Conservation (phyloP, 495 filamentous ascomycete genomes). For the Annulohypoxylon maeteangense region DNA sequence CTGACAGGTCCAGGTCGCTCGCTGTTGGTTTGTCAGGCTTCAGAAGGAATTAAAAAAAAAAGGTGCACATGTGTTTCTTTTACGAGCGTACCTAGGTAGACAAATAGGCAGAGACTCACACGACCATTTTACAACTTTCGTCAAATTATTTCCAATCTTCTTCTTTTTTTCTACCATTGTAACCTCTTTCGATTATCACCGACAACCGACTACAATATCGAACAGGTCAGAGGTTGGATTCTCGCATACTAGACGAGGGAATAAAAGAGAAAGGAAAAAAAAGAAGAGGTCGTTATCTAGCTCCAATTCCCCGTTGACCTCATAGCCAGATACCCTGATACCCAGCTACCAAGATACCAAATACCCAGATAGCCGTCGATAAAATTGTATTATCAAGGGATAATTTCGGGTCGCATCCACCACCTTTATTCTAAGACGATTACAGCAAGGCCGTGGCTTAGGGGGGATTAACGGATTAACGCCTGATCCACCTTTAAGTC, state of each 20-base stretch:
- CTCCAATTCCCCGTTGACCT: background rate
- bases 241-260: background rate
- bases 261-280: background rate
- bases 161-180: background rate
- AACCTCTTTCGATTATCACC: background rate
- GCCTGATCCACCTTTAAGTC: conserved; percentile 31
- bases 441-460: conserved; percentile 24
- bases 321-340: background rate
- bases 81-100: too few relatives aligned
- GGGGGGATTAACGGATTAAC: conserved; percentile 23
- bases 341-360: too few relatives aligned
- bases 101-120: conserved; percentile 10
- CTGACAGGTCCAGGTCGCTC: background rate
- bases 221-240: background rate
- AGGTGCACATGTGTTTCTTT: background rate
- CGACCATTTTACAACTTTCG: conserved; percentile 2
- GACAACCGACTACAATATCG: background rate
- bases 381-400: conserved; percentile 27
- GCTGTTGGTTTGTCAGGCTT: conserved; percentile 16
- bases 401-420: conserved; percentile 23
- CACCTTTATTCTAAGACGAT: background rate
- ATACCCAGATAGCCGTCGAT: background rate
- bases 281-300: background rate
- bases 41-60: background rate
- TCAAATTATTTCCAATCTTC: background rate